Percentiles rank a stretch among this genome's conserved stretches.
Evolutionary conservation across 2,329 filamentous ascomycete species (phyloP).

Genomic region (Bisporella sp.): DNA sequence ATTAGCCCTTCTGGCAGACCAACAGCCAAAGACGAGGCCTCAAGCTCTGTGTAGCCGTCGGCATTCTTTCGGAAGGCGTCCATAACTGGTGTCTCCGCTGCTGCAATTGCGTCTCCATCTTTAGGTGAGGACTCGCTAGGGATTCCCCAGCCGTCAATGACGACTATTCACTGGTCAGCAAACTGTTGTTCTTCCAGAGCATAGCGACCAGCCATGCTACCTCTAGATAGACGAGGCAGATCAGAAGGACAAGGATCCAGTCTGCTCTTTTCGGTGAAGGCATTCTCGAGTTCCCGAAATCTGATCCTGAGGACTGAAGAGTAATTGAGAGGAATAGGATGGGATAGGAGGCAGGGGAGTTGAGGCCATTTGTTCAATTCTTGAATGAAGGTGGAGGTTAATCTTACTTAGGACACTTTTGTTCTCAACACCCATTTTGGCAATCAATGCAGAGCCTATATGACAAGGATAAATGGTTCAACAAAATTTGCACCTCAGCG

Average conservation of each 20-base stretch:
- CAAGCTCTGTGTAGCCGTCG: conserved; percentile 84
- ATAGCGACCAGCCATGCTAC: conserved; percentile 52
- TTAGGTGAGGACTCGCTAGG: conserved; percentile 72
- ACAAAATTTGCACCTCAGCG: too few species aligned
- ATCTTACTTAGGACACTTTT: conserved; percentile 60
- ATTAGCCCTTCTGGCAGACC: conserved; percentile 94
- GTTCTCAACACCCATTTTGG: conserved; percentile 58
- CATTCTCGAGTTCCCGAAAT: background rate
- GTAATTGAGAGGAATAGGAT: conserved; percentile 1
- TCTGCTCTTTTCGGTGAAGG: conserved; percentile 19
- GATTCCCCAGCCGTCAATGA: conserved; percentile 98
- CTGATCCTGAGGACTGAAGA: background rate
- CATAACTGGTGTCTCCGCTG: conserved; percentile 91
- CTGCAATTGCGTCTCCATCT: conserved; percentile 90
- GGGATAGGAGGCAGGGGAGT: conserved; percentile 1
- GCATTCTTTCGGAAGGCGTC: conserved; percentile 78
- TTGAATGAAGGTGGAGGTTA: conserved; percentile 21
- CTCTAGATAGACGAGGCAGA: conserved; percentile 49
- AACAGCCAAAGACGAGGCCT: conserved; percentile 92
- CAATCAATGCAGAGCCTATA: background rate
- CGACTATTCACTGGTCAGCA: conserved; percentile 50
- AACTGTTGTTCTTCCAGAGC: conserved; percentile 28
- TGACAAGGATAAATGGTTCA: too few species aligned
- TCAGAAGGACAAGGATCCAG: conserved; percentile 39
- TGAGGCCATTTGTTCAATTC: too few species aligned